These are phyloP conservation scores for Barnettozyma hawaiiensis DNA, from an alignment of 1,139 yeast genomes.

Conservation along the genomic window DNA sequence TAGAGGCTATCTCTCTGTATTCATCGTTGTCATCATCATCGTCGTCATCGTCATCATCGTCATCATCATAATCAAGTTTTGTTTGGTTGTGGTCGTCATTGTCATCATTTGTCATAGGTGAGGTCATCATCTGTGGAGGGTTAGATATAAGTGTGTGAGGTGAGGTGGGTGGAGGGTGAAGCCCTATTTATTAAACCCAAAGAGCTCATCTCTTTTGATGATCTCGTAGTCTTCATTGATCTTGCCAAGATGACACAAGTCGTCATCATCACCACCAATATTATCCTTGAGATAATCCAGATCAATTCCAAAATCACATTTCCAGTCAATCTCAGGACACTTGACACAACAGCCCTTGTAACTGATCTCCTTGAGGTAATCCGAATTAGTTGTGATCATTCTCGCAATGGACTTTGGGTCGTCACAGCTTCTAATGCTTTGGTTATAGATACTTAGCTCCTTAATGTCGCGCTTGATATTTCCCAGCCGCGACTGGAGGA, in stretches of 20 bases:
- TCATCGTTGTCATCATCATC: neutral
- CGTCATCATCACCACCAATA: no score
- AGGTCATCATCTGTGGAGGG: neutral
- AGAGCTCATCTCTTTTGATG: slow-evolving; percentile 22
- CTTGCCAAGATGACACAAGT: slow-evolving; percentile 7
- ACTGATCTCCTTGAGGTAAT: slow-evolving; percentile 22
- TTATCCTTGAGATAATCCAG: slow-evolving; percentile 10
- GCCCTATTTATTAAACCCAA: slow-evolving; percentile 7
- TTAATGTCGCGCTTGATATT: slow-evolving; percentile 18
- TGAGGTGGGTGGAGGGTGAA: no score
- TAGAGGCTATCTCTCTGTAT: neutral
- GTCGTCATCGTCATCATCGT: neutral
- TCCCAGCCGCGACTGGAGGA: slow-evolving; percentile 16
- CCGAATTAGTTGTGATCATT: slow-evolving; percentile 13
- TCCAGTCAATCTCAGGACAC: slow-evolving; percentile 24
- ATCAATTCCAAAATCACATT: slow-evolving; percentile 19
- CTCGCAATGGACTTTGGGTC: slow-evolving; percentile 16
- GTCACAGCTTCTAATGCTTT: slow-evolving; percentile 13
- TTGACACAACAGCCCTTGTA: slow-evolving; percentile 23
- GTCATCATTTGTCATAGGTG: neutral
- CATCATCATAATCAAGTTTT: neutral
- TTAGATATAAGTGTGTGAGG: no score
- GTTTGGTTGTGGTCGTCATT: neutral
- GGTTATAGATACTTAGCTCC: slow-evolving; percentile 19
- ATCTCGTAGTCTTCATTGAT: slow-evolving; percentile 24